Evolutionary conservation across 257 asterid species (phyloP).

Genomic region (Solanum infundibuliforme): DNA sequence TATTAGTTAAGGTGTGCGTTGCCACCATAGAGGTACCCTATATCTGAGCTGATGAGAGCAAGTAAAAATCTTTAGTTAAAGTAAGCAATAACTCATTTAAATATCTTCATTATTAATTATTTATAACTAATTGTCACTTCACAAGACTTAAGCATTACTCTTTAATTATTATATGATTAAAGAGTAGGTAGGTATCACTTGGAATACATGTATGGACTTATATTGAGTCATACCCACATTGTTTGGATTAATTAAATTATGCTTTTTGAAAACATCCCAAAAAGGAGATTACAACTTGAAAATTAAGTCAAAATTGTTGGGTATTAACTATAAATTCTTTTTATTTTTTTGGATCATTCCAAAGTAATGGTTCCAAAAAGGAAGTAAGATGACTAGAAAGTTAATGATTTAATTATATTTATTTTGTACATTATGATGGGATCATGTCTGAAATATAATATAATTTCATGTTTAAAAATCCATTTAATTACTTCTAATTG

Average conservation of each 20-base stretch:
- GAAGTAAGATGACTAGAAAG: constrained; percentile 50
- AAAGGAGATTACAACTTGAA: constrained; percentile 43
- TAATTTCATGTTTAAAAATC: constrained; percentile 17
- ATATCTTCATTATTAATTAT: background rate
- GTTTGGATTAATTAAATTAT: constrained; percentile 29
- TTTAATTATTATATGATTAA: constrained; percentile 12
- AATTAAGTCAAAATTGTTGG: constrained; percentile 40
- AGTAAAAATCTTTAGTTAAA: background rate
- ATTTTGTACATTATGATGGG: background rate
- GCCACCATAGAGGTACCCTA: background rate
- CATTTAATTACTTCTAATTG: constrained; percentile 17
- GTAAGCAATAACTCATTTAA: background rate
- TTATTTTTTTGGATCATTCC: constrained; percentile 46
- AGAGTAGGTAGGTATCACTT: constrained; percentile 43
- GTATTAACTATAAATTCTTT: constrained; percentile 11
- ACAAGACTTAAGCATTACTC: constrained; percentile 72
- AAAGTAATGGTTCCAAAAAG: constrained; percentile 57
- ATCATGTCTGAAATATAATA: constrained; percentile 24
- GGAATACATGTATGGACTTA: constrained; percentile 51
- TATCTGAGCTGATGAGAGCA: background rate
- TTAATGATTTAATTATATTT: constrained; percentile 15
- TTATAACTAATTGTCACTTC: constrained; percentile 15
- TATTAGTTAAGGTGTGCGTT: background rate
- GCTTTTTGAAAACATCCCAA: constrained; percentile 34
- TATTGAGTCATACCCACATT: constrained; percentile 43